Base-by-base conservation (phyloP, 2,329 filamentous ascomycete genomes). In the Nannizzia gypsea region DNA sequence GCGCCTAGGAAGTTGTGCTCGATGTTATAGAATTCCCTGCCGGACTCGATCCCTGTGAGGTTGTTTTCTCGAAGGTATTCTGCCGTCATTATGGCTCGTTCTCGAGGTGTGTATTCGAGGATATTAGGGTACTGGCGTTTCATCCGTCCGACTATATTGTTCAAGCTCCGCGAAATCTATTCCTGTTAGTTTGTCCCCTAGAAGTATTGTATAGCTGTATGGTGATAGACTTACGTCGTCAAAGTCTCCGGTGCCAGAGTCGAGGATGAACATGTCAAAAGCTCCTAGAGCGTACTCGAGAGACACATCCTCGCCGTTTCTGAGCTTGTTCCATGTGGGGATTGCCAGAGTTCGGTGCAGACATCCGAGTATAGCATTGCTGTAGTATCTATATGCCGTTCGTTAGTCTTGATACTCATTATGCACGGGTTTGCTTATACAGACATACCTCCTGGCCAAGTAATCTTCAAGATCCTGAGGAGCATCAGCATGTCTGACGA, bases 1-100 rank as follows among this genome's bases (percentile, higher is more conserved):
- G 95, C 79, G 8, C 90, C 90, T 60, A 99, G 84, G 66, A 96
- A 88, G 66, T 89, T 95, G 72, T 97, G 95, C 63, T 88, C 83
- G 61, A 97, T 74, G 61, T 87, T 85, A 66, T 89, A 84, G 70
- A 93, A 96, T 59, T 86, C 83, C 46, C 77, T 70, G 6, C 83
- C 81, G n/a, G 83, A 75, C n/a, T 80, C 78, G 60, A 90, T 81
- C 50, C 90, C 90, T 1, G 83, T 83, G 64, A 95, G 80, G 59
- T 87, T 83, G 40, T 84, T 80, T 2, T 73, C 70, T 59, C 85
- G 82, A 50, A 97, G 75, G 78, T 88, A 96, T 6, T 75, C 76
- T 17, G 86, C 85, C 40, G 96, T 75, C 1, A 77, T 74, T 42
- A 87, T 71, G 0, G 91, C 89, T 71, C 86, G 88, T 60, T 82